Percentiles rank a stretch among this genome's conserved stretches.
Conservation (phyloP, 352 stramenopile species). For the Globisporangium parvum region DNA sequence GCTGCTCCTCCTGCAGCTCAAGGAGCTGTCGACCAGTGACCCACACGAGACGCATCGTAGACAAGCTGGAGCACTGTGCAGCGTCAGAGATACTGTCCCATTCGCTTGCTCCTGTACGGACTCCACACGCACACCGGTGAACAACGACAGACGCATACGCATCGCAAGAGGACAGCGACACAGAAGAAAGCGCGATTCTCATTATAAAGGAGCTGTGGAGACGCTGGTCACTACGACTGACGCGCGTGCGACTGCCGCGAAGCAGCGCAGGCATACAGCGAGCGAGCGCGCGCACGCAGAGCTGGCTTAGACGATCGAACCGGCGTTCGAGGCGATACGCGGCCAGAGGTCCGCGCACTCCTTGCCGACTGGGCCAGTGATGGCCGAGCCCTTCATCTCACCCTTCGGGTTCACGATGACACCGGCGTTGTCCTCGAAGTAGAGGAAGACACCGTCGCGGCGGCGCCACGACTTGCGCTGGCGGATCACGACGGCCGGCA, state of each 20-base stretch:
- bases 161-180: constrained; percentile 6
- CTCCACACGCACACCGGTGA: neutral
- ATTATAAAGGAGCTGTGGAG: constrained; percentile 12
- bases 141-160: neutral
- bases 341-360: constrained; percentile 99
- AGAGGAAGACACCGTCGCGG: constrained; percentile 99
- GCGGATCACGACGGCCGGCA: constrained; percentile 98
- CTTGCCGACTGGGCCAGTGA: constrained; percentile 99
- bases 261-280: neutral
- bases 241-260: neutral
- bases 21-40: too few relatives aligned
- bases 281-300: neutral
- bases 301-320: constrained; percentile 97
- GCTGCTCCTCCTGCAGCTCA: too few relatives aligned
- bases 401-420: constrained; percentile 99
- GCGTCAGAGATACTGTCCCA: neutral
- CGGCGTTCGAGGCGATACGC: constrained; percentile 99
- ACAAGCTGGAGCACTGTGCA: too few relatives aligned
- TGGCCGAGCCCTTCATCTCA: constrained; percentile 99
- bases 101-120: neutral
- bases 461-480: constrained; percentile 99
- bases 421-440: constrained; percentile 99
- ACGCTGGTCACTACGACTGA: neutral
- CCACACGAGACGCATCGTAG: too few relatives aligned
- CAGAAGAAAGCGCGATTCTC: constrained; percentile 23